Conservation (phyloP, 768 basidiomycete genomes). For the Boletus rubropictus region DNA sequence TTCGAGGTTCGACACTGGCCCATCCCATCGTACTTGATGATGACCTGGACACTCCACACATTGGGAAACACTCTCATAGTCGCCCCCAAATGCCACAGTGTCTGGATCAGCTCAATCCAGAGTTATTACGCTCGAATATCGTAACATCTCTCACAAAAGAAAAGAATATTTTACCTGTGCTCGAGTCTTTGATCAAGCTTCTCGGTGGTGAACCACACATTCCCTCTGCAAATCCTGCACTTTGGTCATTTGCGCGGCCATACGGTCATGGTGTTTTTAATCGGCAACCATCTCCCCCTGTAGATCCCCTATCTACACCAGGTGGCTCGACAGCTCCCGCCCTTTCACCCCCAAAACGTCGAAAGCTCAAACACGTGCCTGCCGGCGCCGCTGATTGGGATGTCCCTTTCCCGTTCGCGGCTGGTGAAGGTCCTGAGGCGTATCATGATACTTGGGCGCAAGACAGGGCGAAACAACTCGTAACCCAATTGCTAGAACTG, state of each 20-base stretch:
- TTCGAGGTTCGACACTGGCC: slow-evolving; percentile 47
- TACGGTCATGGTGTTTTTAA: slow-evolving; percentile 13
- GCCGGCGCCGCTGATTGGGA: slow-evolving; percentile 82
- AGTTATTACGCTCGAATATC: slow-evolving; percentile 50
- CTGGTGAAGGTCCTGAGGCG: slow-evolving; percentile 65
- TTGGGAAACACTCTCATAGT: slow-evolving; percentile 6
- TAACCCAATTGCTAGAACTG: slow-evolving; percentile 54
- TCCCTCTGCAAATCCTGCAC: slow-evolving; percentile 2
- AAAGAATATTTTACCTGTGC: slow-evolving; percentile 60
- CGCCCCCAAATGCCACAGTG: slow-evolving; percentile 8
- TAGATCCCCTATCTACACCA: neutral
- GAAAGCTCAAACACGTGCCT: slow-evolving; percentile 62
- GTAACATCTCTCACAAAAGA: slow-evolving; percentile 54
- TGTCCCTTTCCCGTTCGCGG: slow-evolving; percentile 68
- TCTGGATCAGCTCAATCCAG: slow-evolving; percentile 34
- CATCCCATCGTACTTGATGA: slow-evolving; percentile 75
- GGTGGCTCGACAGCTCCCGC: neutral
- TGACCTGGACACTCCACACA: slow-evolving; percentile 32
- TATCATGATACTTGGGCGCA: slow-evolving; percentile 63
- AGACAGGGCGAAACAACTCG: slow-evolving; percentile 56
- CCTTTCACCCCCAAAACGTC: slow-evolving; percentile 43
- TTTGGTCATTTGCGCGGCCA: slow-evolving; percentile 17
- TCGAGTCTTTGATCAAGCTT: slow-evolving; percentile 57
- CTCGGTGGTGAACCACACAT: slow-evolving; percentile 35
- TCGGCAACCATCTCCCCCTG: neutral